phyloP scores from a whole-genome alignment of 2,329 filamentous ascomycete genomes.

The Penicillium sp. region DNA sequence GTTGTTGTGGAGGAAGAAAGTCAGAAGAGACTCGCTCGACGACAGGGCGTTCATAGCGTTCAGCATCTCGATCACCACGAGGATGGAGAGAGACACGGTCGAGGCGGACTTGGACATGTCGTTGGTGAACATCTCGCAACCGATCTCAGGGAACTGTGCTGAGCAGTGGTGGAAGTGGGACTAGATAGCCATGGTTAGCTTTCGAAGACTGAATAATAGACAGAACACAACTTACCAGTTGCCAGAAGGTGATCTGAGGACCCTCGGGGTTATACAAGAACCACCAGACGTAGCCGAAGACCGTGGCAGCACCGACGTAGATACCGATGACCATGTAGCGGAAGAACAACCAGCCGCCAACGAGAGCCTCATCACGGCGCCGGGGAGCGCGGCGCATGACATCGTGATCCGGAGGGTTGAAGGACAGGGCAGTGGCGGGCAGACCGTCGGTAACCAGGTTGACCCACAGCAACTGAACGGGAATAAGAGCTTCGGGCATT shows the following conservation, averaged over 20 bases:
- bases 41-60: conserved; percentile 98
- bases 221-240: conserved; percentile 57
- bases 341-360: conserved; percentile 95
- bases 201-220: conserved; percentile 9
- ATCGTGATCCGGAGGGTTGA: conserved; percentile 98
- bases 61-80: conserved; percentile 99
- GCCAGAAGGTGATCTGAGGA: conserved; percentile 85
- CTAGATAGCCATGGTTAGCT: conserved; percentile 30
- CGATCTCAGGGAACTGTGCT: conserved; percentile 79
- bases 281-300: conserved; percentile 99
- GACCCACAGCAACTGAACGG: conserved; percentile 97
- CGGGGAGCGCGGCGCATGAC: conserved; percentile 92
- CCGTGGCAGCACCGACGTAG: conserved; percentile 92
- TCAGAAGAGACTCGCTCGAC: conserved; percentile 89
- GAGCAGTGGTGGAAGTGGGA: conserved; percentile 93
- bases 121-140: conserved; percentile 87
- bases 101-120: conserved; percentile 84
- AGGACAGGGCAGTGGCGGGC: conserved; percentile 90
- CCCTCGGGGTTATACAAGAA: conserved; percentile 94
- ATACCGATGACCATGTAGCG: conserved; percentile 94
- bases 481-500: conserved; percentile 96
- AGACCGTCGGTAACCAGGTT: conserved; percentile 97
- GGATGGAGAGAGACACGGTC: conserved; percentile 83
- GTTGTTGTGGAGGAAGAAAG: conserved; percentile 94
- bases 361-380: conserved; percentile 88